Conservation (phyloP, 352 stramenopile genomes). For the Pythium pectinolyticum region DNA sequence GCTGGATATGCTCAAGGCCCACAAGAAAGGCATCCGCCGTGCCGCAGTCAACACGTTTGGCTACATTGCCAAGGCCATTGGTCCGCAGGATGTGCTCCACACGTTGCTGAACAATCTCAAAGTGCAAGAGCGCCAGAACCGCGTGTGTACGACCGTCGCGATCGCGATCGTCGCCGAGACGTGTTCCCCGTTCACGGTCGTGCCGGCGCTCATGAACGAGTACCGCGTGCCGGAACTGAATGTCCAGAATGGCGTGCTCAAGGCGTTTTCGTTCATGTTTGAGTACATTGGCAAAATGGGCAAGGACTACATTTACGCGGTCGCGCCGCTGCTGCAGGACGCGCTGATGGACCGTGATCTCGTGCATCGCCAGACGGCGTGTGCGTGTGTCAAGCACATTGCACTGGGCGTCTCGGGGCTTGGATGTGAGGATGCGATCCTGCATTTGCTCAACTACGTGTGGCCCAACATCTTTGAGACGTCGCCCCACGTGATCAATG, state of each 20-base stretch:
- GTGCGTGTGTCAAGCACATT: constrained; percentile 97
- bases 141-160: constrained; percentile 99
- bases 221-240: constrained; percentile 99
- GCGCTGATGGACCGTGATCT: constrained; percentile 99
- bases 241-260: constrained; percentile 99
- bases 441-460: constrained; percentile 99
- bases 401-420: constrained; percentile 95
- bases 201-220: constrained; percentile 99
- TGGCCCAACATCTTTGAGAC: constrained; percentile 99
- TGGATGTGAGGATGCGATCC: constrained; percentile 97
- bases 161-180: constrained; percentile 99
- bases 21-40: constrained; percentile 98
- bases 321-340: constrained; percentile 98
- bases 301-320: constrained; percentile 99
- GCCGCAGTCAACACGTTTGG: constrained; percentile 99
- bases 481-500: constrained; percentile 98
- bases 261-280: constrained; percentile 99
- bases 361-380: constrained; percentile 98
- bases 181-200: constrained; percentile 98
- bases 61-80: constrained; percentile 99
- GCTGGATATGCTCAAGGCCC: constrained; percentile 98
- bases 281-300: constrained; percentile 99
- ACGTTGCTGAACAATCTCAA: constrained; percentile 99
- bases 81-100: constrained; percentile 98
- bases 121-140: constrained; percentile 98